Evolutionary conservation across 306 rosid genomes (phyloP), one percentile per base, ranked within the genome.

Genomic region (Hippophae gyantsensis): DNA sequence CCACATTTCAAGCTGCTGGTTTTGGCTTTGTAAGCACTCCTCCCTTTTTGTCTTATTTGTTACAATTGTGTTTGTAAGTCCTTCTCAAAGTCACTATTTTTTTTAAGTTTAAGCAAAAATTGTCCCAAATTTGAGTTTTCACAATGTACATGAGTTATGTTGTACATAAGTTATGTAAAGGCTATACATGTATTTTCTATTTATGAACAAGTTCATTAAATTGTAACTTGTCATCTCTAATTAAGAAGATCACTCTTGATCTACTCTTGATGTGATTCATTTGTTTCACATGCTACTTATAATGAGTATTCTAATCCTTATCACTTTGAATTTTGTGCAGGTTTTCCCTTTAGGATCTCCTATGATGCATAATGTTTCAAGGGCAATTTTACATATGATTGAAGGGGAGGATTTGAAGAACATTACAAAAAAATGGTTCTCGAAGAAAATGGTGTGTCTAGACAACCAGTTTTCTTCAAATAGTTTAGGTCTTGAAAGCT

Each of bases 11-110:
- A 62, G 38, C 77, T 0, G 86, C 75, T 6, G 94, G 96, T 26
- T 80, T 82, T 71, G 84, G 83, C 51, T 87, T 82, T 63, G 95
- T 87, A 68, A 82, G 82, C 67, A 55, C 54, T 52, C 58, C 44
- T 7, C 61, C 13, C 0, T 50, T 11, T 11, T 6, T 18, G 18
- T 18, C 18, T 18, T 18, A 18, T 18, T 18, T 18, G 18, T 18
- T 18, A 18, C 18, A 18, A 18, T 18, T 18, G 18, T 18, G 18
- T 18, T 18, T 18, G 18, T 18, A 18, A 0, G 18, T 18, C 18
- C 18, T 18, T 18, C 0, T 18, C 18, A 18, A 18, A 18, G 18
- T 18, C 14, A 11, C 7, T 38, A 12, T 49, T 11, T 12, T 49
- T 10, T 3, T 49, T 12, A 10, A 6, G 14, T 49, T 4, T 3